phyloP scores from a whole-genome alignment of 108 stramenopile species.

The Cylindrotheca fusiformis region DNA sequence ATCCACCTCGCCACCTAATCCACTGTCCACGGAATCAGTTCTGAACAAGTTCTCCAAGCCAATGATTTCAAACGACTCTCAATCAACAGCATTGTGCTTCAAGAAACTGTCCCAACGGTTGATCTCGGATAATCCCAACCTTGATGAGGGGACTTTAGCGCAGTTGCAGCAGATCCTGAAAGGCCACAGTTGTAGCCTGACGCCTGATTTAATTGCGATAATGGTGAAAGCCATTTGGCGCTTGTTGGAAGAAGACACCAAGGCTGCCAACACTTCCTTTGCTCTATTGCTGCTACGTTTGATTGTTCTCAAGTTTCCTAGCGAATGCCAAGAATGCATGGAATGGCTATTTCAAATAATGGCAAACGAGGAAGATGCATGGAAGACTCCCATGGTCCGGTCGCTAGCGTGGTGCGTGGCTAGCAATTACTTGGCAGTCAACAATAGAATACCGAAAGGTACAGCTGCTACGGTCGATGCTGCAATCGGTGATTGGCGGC shows the following conservation, averaged over 20 bases:
- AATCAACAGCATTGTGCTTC: constrained; percentile 45
- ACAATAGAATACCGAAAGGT: constrained; percentile 5
- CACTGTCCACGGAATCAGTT: neutral
- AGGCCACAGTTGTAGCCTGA: too few species aligned
- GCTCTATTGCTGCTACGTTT: constrained; percentile 62
- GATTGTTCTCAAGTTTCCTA: constrained; percentile 31
- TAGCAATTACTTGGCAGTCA: constrained; percentile 4
- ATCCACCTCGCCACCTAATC: too few species aligned
- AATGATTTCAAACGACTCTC: constrained; percentile 59
- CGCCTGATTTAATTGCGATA: too few species aligned
- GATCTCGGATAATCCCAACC: neutral
- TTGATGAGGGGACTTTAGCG: too few species aligned
- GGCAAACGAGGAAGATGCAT: neutral
- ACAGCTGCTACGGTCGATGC: constrained; percentile 5
- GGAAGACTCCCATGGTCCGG: constrained; percentile 6
- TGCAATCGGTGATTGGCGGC: constrained; percentile 3
- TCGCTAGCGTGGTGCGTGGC: constrained; percentile 26
- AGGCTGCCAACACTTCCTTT: too few species aligned
- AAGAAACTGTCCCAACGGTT: constrained; percentile 27
- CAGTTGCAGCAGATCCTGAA: too few species aligned
- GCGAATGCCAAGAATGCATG: neutral
- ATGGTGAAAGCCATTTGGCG: too few species aligned
- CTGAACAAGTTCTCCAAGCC: constrained; percentile 55
- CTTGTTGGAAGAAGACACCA: too few species aligned
- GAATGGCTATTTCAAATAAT: constrained; percentile 2